A percentile compares a stretch with the other conserved stretches of the same genome.
phyloP scores from a whole-genome alignment of 1,139 yeast genomes.

The Debaryomycetaceae sp. region DNA sequence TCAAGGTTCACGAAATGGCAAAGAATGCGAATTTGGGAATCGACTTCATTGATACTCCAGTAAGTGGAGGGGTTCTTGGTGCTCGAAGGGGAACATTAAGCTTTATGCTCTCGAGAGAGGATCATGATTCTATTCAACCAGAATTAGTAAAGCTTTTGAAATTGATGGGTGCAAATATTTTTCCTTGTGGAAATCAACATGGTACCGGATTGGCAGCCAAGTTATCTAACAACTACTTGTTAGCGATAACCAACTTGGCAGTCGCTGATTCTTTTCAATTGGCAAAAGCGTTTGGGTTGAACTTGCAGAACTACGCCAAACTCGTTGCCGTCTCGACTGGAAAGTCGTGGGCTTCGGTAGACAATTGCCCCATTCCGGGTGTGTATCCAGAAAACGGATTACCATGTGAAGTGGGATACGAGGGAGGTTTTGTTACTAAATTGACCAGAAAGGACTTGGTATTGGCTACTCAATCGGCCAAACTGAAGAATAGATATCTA shows the following conservation, averaged over 20 bases:
- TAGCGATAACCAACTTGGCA: conserved; percentile 58
- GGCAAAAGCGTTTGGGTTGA: conserved; percentile 53
- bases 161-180: conserved; percentile 51
- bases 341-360: conserved; percentile 58
- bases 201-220: conserved; percentile 62
- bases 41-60: conserved; percentile 57
- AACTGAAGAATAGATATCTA: conserved; percentile 29
- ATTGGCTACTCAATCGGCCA: conserved; percentile 51
- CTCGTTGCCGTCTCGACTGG: conserved; percentile 59
- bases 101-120: conserved; percentile 51
- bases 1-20: conserved; percentile 36
- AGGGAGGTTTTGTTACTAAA: conserved; percentile 54
- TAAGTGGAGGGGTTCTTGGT: conserved; percentile 60
- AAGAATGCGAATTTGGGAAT: conserved; percentile 28
- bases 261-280: conserved; percentile 59
- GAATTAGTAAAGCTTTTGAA: conserved; percentile 27
- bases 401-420: conserved; percentile 48
- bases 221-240: conserved; percentile 54
- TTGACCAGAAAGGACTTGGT: conserved; percentile 57
- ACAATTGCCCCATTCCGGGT: conserved; percentile 58
- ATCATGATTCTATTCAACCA: conserved; percentile 24
- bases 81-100: conserved; percentile 55
- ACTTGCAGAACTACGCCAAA: conserved; percentile 47
- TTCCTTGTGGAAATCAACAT: conserved; percentile 51
- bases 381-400: conserved; percentile 40